These are phyloP conservation scores for Aureobasidium zeae DNA, from an alignment of 2,329 filamentous ascomycete genomes.

Conservation along the genomic window DNA sequence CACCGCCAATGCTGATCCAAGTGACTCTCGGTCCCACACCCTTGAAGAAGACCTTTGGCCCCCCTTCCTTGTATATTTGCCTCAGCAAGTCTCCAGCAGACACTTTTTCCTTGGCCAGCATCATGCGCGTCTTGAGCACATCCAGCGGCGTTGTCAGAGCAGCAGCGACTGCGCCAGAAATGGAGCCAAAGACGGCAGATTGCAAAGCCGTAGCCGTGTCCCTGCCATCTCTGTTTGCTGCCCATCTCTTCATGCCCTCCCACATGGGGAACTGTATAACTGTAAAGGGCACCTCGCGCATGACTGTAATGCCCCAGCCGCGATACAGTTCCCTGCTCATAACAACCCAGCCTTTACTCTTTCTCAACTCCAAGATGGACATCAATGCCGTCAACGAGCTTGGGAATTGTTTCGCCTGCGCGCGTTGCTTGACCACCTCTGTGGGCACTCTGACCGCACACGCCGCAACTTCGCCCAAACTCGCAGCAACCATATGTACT, in stretches of 20 bases:
- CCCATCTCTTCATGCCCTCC: constrained; percentile 79
- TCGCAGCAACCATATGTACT: constrained; percentile 74
- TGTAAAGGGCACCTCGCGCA: constrained; percentile 94
- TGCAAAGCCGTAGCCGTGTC: constrained; percentile 57
- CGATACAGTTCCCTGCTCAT: constrained; percentile 82
- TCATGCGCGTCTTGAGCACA: constrained; percentile 92
- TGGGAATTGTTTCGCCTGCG: constrained; percentile 77
- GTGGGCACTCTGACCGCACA: constrained; percentile 89
- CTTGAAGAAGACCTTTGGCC: constrained; percentile 61
- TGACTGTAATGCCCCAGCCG: constrained; percentile 84
- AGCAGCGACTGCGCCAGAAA: constrained; percentile 77
- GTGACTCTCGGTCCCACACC: constrained; percentile 74
- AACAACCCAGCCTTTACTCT: constrained; percentile 35
- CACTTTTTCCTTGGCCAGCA: constrained; percentile 67
- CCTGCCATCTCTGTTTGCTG: constrained; percentile 38
- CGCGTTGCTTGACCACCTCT: constrained; percentile 93
- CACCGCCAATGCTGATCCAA: constrained; percentile 92
- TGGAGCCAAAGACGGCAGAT: constrained; percentile 74
- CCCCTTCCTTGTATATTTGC: constrained; percentile 55
- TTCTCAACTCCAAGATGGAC: constrained; percentile 50
- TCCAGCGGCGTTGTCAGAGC: constrained; percentile 86
- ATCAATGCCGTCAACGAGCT: constrained; percentile 57
- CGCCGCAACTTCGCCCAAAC: constrained; percentile 79
- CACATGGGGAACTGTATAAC: constrained; percentile 95
- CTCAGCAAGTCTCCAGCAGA: constrained; percentile 51